A percentile compares a stretch with the other conserved stretches of the same genome.
Conservation (phyloP, 495 filamentous ascomycete genomes). For the Darksidea phi region DNA sequence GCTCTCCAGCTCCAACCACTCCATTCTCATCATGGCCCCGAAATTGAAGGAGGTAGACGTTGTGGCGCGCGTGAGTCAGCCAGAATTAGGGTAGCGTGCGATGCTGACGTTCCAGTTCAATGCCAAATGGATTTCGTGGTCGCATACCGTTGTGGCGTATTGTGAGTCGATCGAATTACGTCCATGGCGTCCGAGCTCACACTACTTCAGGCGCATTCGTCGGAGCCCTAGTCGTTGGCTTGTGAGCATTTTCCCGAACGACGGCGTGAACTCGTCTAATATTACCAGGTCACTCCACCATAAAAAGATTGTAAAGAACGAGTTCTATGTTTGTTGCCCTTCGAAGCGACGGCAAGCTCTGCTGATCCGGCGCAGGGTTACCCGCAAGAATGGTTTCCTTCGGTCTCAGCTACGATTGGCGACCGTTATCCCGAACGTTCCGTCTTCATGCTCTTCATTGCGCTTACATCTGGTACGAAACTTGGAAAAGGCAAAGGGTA, state of each 20-base stretch:
- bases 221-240: slow-evolving; percentile 81
- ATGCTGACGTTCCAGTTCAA: slow-evolving; percentile 57
- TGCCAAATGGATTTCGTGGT: slow-evolving; percentile 88
- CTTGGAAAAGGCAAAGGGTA: neutral
- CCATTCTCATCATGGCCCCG: slow-evolving; percentile 62
- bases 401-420: slow-evolving; percentile 97
- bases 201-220: slow-evolving; percentile 70
- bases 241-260: slow-evolving; percentile 42
- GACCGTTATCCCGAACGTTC: slow-evolving; percentile 97
- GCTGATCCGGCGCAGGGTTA: slow-evolving; percentile 59
- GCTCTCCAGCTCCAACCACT: slow-evolving; percentile 12
- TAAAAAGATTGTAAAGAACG: slow-evolving; percentile 95
- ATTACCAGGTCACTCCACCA: slow-evolving; percentile 69
- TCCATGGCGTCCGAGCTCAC: neutral
- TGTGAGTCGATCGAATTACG: slow-evolving; percentile 43
- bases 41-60: slow-evolving; percentile 88
- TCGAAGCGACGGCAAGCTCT: neutral
- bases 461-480: slow-evolving; percentile 78
- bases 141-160: slow-evolving; percentile 83
- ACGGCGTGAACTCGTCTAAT: slow-evolving; percentile 17
- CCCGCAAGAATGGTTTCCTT: slow-evolving; percentile 98
- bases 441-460: slow-evolving; percentile 95
- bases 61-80: slow-evolving; percentile 63
- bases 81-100: slow-evolving; percentile 29
- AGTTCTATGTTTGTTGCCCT: slow-evolving; percentile 67